Evolutionary conservation across 164 flowering plant genomes (phyloP).

Genomic region (Kingdonia uniflora): DNA sequence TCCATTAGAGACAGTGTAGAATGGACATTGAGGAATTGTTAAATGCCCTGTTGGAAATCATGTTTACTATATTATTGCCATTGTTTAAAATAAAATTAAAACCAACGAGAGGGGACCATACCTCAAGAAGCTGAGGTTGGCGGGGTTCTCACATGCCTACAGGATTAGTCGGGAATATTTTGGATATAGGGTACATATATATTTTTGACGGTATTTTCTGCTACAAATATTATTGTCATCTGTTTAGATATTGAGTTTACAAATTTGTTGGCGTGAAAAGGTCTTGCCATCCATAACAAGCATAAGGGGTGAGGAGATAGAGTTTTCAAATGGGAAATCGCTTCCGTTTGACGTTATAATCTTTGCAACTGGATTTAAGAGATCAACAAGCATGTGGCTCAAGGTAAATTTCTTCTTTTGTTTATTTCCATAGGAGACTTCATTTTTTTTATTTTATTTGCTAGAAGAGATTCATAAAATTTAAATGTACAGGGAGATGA

Average conservation of each 20-base stretch:
- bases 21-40: no score
- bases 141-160: no score
- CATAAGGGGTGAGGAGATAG: slow-evolving; percentile 3
- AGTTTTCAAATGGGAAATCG: neutral
- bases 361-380: slow-evolving; percentile 4
- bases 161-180: no score
- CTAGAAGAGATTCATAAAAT: neutral
- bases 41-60: no score
- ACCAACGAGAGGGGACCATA: no score
- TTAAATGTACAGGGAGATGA: neutral
- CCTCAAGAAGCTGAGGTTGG: no score
- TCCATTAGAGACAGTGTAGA: no score
- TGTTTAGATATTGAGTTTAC: neutral
- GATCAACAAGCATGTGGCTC: slow-evolving; percentile 4
- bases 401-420: neutral
- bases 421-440: neutral
- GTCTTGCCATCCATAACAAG: slow-evolving; percentile 6
- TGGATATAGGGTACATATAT: no score
- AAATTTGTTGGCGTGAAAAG: neutral
- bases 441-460: neutral
- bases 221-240: neutral
- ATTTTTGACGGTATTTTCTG: no score
- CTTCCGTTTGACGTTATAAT: neutral
- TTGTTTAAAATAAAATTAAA: no score
- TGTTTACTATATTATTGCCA: no score